Conservation (phyloP, 129 eudicot genomes). For the Pittosporum tobira region DNA sequence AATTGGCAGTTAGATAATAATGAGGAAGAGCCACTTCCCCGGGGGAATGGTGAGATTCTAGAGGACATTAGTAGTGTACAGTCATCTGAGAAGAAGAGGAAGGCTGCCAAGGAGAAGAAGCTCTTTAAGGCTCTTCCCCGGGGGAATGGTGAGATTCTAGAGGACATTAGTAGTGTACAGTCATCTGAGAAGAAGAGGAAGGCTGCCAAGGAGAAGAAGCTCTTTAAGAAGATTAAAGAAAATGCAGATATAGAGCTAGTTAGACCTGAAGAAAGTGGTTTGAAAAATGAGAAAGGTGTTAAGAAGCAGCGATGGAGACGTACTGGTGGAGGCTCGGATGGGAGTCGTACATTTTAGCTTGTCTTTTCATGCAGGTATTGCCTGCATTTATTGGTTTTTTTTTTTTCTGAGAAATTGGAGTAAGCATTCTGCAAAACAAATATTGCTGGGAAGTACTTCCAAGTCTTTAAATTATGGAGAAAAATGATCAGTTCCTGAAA, state of each 20-base stretch:
- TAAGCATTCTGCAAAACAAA: not conserved
- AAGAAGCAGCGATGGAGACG: constrained; percentile 26
- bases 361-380: not conserved
- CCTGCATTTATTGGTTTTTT: not conserved
- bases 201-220: constrained; percentile 41
- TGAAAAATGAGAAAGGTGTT: constrained; percentile 28
- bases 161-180: constrained; percentile 17
- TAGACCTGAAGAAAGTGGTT: constrained; percentile 22
- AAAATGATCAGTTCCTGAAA: not conserved
- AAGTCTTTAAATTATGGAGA: not conserved
- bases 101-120: constrained; percentile 45
- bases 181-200: constrained; percentile 65
- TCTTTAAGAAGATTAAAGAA: constrained; percentile 28
- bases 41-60: constrained; percentile 33
- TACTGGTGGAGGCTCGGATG: not conserved
- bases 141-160: too few relatives aligned
- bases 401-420: not conserved
- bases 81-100: constrained; percentile 65
- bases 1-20: constrained; percentile 58
- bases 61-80: constrained; percentile 20
- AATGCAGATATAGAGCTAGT: constrained; percentile 7
- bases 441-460: not conserved
- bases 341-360: constrained; percentile 2
- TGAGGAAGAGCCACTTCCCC: constrained; percentile 65
- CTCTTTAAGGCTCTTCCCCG: too few relatives aligned